These are phyloP conservation scores for Hymenoscyphus fraxineus DNA, from an alignment of 2,329 filamentous ascomycete genomes.

Conservation along the genomic window DNA sequence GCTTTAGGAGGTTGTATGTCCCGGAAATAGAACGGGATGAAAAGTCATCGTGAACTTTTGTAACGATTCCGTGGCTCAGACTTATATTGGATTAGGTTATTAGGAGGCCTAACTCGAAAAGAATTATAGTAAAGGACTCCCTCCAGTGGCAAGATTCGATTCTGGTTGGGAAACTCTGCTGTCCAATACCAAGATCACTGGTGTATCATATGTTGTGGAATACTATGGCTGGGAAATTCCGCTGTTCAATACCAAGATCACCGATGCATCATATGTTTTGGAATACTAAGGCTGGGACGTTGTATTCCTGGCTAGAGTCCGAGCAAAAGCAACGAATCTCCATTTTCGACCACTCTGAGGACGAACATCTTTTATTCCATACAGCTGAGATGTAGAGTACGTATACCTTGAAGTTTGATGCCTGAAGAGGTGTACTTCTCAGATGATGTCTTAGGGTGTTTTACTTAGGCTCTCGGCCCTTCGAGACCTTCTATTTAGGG, in stretches of 20 bases:
- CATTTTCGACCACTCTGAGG: neutral
- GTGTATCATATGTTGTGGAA: neutral
- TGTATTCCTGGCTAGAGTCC: neutral
- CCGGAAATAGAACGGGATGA: neutral
- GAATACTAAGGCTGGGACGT: neutral
- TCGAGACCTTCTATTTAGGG: no score
- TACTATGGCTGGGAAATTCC: neutral
- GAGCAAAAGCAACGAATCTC: slow-evolving; percentile 1
- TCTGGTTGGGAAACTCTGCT: neutral
- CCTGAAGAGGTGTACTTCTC: no score
- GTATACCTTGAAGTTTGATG: no score
- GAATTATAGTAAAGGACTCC: slow-evolving; percentile 6
- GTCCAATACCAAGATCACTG: slow-evolving; percentile 1
- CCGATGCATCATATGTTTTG: neutral
- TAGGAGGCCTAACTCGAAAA: neutral
- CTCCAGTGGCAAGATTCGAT: neutral
- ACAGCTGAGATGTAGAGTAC: neutral
- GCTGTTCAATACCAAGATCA: neutral
- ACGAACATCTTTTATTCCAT: neutral
- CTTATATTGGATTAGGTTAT: neutral
- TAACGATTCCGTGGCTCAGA: neutral
- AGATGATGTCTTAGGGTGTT: no score
- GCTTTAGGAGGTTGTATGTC: neutral
- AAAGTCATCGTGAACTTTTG: neutral
- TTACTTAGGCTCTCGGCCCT: no score